Percentiles rank a stretch among this genome's conserved stretches.
Evolutionary conservation across 1,139 yeast species (phyloP).

Genomic region (Pichia sp.): DNA sequence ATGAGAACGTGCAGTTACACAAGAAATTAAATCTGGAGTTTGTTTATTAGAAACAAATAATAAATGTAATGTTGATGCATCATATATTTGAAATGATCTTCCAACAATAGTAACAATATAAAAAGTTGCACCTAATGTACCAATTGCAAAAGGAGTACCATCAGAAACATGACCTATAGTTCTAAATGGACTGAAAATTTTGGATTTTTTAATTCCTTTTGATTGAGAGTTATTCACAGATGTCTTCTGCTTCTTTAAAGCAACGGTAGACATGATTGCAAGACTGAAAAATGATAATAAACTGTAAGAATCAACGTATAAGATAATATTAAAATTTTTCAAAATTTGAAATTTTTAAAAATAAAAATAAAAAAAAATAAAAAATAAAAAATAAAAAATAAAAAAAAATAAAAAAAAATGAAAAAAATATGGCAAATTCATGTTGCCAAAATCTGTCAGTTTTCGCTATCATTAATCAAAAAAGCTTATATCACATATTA

Average conservation of each 20-base stretch:
- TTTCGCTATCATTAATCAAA: too few species aligned
- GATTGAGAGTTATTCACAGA: neutral
- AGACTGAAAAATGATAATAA: too few species aligned
- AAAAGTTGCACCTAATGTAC: constrained; percentile 82
- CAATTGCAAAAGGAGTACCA: constrained; percentile 77
- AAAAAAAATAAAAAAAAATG: too few species aligned
- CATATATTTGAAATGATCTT: constrained; percentile 83
- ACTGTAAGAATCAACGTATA: too few species aligned
- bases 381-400: too few species aligned
- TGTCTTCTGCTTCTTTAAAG: constrained; percentile 21
- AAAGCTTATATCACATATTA: too few species aligned
- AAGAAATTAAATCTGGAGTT: constrained; percentile 62
- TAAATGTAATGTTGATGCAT: constrained; percentile 80
- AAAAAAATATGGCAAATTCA: too few species aligned
- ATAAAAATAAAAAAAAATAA: too few species aligned
- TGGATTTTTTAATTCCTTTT: constrained; percentile 30
- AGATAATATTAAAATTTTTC: too few species aligned
- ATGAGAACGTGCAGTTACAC: constrained; percentile 76
- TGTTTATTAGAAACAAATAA: constrained; percentile 81
- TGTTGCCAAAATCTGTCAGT: too few species aligned
- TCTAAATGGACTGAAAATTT: constrained; percentile 49
- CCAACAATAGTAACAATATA: constrained; percentile 90
- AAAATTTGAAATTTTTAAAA: too few species aligned
- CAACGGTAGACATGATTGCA: constrained; percentile 4
- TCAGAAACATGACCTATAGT: constrained; percentile 63